Evolutionary conservation across 2,329 filamentous ascomycete genomes (phyloP).

Genomic region (Fusarium nanum): DNA sequence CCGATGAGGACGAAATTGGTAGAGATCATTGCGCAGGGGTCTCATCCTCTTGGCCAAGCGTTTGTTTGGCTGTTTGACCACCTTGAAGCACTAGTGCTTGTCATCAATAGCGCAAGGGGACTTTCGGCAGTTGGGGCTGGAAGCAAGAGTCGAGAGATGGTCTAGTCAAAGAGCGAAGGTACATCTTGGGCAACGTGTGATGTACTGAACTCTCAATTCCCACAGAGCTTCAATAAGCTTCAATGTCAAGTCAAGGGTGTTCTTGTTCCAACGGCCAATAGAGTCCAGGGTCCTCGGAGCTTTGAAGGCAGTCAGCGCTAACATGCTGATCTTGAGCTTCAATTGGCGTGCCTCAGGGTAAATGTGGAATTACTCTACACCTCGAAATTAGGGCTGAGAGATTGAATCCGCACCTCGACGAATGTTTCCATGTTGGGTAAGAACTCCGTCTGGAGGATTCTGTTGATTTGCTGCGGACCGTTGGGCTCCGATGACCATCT

Average conservation of each 20-base stretch:
- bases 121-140: neutral
- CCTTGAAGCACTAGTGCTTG: slow-evolving; percentile 23
- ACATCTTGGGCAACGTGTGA: neutral
- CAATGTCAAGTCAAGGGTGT: neutral
- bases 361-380: slow-evolving; percentile 1
- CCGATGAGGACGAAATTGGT: slow-evolving; percentile 7
- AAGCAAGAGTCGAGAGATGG: neutral
- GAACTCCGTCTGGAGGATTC: neutral
- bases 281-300: neutral
- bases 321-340: neutral
- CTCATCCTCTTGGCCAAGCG: neutral
- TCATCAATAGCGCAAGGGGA: neutral
- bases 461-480: slow-evolving; percentile 1
- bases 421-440: neutral
- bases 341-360: neutral
- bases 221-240: neutral
- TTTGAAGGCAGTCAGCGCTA: slow-evolving; percentile 7
- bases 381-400: slow-evolving; percentile 13
- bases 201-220: neutral
- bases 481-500: neutral
- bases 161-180: neutral
- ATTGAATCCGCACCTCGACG: neutral
- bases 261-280: neutral
- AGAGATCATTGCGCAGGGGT: slow-evolving; percentile 13
- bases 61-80: neutral